Evolutionary conservation across 208 protist genomes (phyloP).

Genomic region (Kentomonas sorsogonicus): DNA sequence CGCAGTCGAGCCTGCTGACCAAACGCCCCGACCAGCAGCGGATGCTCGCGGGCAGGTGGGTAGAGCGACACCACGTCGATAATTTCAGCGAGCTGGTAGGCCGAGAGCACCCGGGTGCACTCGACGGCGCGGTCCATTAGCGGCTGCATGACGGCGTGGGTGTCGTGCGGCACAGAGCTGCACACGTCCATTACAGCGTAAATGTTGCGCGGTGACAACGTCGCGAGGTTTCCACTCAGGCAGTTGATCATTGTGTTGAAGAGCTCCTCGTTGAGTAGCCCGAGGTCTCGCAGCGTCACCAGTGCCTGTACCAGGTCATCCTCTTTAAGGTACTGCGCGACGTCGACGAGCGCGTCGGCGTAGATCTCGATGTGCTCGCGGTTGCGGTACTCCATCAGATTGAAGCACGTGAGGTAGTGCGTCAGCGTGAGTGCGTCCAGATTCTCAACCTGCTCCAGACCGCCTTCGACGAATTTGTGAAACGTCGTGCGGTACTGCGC

Average conservation of each 20-base stretch:
- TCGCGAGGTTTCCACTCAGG: conserved; percentile 25
- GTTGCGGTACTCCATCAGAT: conserved; percentile 46
- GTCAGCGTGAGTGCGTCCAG: conserved; percentile 73
- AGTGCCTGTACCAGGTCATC: conserved; percentile 67
- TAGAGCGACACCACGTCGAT: conserved; percentile 65
- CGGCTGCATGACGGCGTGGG: conserved; percentile 50
- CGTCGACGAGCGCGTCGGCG: conserved; percentile 76
- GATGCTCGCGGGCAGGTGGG: conserved; percentile 55
- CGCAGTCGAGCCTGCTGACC: conserved; percentile 67
- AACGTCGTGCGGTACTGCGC: conserved; percentile 56
- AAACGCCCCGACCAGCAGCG: conserved; percentile 51
- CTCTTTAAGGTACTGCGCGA: conserved; percentile 57
- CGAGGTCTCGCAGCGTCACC: conserved; percentile 57
- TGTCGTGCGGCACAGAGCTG: conserved; percentile 49
- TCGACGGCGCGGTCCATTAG: conserved; percentile 63
- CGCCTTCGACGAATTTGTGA: conserved; percentile 46
- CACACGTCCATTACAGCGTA: conserved; percentile 80
- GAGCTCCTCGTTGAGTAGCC: conserved; percentile 60
- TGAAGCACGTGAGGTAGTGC: conserved; percentile 64
- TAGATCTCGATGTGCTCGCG: conserved; percentile 84
- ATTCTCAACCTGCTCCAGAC: conserved; percentile 69
- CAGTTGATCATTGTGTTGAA: conserved; percentile 47
- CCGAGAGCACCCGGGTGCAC: conserved; percentile 51
- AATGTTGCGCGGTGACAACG: conserved; percentile 49
- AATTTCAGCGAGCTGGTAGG: conserved; percentile 60